Conservation (phyloP, 352 stramenopile genomes). For the Phytopythium oedochilum region DNA sequence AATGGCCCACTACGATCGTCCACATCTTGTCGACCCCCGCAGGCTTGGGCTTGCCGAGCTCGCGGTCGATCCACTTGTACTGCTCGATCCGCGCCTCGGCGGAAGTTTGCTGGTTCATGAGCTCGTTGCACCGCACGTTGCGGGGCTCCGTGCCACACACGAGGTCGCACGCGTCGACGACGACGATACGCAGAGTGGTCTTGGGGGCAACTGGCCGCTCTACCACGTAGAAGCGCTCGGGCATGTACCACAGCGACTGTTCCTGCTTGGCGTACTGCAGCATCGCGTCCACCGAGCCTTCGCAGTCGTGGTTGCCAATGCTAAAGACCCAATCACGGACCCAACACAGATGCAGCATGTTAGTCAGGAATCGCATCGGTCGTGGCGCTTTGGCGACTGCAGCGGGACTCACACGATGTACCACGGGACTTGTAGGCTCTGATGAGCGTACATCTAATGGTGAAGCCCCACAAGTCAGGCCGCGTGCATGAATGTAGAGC, state of each 20-base stretch:
- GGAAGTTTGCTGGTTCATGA: slow-evolving; percentile 79
- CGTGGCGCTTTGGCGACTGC: neutral
- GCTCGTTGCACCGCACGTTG: slow-evolving; percentile 67
- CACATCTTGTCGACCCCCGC: slow-evolving; percentile 75
- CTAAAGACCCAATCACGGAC: slow-evolving; percentile 13
- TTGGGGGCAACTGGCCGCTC: slow-evolving; percentile 74
- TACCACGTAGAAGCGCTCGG: slow-evolving; percentile 72
- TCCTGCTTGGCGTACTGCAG: slow-evolving; percentile 68
- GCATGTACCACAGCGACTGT: slow-evolving; percentile 76
- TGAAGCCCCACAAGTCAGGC: neutral
- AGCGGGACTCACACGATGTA: slow-evolving; percentile 70
- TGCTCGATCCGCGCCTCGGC: slow-evolving; percentile 46
- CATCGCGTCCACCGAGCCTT: slow-evolving; percentile 80
- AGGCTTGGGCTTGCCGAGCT: slow-evolving; percentile 51
- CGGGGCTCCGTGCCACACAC: slow-evolving; percentile 78
- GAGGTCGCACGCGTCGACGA: slow-evolving; percentile 78
- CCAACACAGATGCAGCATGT: neutral
- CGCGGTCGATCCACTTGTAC: slow-evolving; percentile 76
- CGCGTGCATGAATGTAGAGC: neutral
- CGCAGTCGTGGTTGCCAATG: slow-evolving; percentile 86
- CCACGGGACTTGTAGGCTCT: slow-evolving; percentile 66
- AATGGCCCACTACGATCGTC: slow-evolving; percentile 82
- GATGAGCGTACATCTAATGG: slow-evolving; percentile 66
- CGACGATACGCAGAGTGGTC: slow-evolving; percentile 75
- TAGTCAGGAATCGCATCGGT: neutral